These are phyloP conservation scores for Aspergillus quadricinctus DNA, from an alignment of 2,329 filamentous ascomycete species.

Conservation along the genomic window DNA sequence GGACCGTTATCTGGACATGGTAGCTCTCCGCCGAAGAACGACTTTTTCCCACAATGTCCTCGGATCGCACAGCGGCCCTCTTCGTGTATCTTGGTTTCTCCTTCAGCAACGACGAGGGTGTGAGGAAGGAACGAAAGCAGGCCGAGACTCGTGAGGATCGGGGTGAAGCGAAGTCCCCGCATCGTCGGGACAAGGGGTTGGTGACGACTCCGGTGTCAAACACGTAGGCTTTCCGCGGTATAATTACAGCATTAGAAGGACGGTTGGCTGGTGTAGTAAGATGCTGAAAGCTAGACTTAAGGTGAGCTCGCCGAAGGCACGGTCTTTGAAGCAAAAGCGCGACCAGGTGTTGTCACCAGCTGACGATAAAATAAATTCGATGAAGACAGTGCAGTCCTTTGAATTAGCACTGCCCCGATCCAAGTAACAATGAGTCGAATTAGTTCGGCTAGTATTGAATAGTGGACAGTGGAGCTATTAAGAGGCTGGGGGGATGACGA, in stretches of 20 bases:
- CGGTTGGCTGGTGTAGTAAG: not conserved
- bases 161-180: constrained; percentile 27
- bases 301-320: not conserved
- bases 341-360: not conserved
- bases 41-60: constrained; percentile 85
- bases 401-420: not conserved
- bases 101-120: constrained; percentile 24
- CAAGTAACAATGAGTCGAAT: not conserved
- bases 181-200: constrained; percentile 17
- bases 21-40: constrained; percentile 82
- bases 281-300: not conserved
- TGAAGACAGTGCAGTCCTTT: not conserved
- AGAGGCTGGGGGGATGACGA: not conserved
- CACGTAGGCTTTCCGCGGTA: not conserved
- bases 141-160: constrained; percentile 24
- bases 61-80: constrained; percentile 84
- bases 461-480: not conserved
- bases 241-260: not conserved
- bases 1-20: constrained; percentile 89
- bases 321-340: not conserved
- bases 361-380: not conserved
- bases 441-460: not conserved
- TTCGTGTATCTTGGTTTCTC: constrained; percentile 62
- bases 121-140: constrained; percentile 20
- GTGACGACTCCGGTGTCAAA: not conserved